Evolutionary conservation across 352 stramenopile genomes (phyloP), one percentile per base, ranked within the genome.

Genomic region (Lagenidium sp.): DNA sequence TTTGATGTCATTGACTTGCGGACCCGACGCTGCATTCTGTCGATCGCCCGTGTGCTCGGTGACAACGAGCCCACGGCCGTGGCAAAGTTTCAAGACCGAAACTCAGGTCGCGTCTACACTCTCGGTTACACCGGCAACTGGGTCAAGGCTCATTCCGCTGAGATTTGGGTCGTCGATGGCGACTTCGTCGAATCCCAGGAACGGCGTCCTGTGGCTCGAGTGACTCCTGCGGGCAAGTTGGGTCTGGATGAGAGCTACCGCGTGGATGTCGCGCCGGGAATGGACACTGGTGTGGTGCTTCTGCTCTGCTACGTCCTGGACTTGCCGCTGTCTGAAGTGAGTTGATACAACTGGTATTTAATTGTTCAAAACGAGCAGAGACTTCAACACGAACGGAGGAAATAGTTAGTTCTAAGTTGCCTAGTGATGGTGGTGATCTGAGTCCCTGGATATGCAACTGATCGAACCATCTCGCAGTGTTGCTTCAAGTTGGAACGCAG

Each of bases 291-390:
- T 12, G 5, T 51, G 2, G 10, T 51, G 10, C 18, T 20, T 8
- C 19, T 51, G 35, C 11, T 51, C 6, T 51, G 44, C 25, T 51
- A 28, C 18, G 24, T 51, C 3, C 25, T 51, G 12, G 44, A 51
- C 15, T 50, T 80, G 80, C 0, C 94, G 94, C 51, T 60, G 53
- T 23, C 73, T 74, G 8, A 86, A 85, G 46, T 86, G 55, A 50
- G 36, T 21, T 25, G 6, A 15, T 13, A 46, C n/a, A 41, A 5
- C n/a, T 16, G 6, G 19, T 39, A 25, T 41, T n/a, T 41, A 28
- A 22, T 24, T 25, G 26, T 25, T 11, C 6, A 19, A 19, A n/a
- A n/a, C n/a, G n/a, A n/a, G n/a, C n/a, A n/a, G n/a, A n/a, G n/a
- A n/a, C n/a, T n/a, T n/a, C n/a, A n/a, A n/a, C n/a, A n/a, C n/a